Conservation (phyloP, 1,284 basidiomycete species). For the Cerioporus squamosus region DNA sequence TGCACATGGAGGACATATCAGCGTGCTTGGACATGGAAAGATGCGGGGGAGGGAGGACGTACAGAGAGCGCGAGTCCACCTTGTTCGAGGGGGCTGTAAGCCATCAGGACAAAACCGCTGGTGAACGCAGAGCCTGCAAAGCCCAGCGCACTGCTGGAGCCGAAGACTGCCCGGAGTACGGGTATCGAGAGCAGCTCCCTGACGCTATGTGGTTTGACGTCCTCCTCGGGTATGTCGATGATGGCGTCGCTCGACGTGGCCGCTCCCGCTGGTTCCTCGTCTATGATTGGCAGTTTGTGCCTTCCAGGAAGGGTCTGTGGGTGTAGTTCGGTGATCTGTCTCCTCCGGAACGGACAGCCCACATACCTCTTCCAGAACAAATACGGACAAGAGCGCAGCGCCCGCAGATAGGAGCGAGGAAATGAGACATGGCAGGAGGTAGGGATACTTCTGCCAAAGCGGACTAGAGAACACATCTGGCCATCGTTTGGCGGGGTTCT, state of each 20-base stretch:
- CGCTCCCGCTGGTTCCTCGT: slow-evolving; percentile 14
- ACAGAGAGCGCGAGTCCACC: slow-evolving; percentile 65
- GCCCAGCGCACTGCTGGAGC: slow-evolving; percentile 58
- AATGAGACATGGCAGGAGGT: slow-evolving; percentile 60
- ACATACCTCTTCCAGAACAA: slow-evolving; percentile 62
- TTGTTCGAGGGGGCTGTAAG: slow-evolving; percentile 58
- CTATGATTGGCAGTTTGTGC: slow-evolving; percentile 15
- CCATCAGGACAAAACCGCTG: slow-evolving; percentile 67
- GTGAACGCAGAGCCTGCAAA: slow-evolving; percentile 63
- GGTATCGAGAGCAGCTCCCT: slow-evolving; percentile 51
- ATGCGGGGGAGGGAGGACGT: slow-evolving; percentile 28
- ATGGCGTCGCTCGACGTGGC: slow-evolving; percentile 14
- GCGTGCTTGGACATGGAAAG: background rate
- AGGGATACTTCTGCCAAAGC: slow-evolving; percentile 56
- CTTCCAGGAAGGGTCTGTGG: slow-evolving; percentile 45
- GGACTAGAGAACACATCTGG: slow-evolving; percentile 47
- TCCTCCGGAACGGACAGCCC: background rate
- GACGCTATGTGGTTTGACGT: slow-evolving; percentile 20
- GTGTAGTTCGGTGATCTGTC: background rate
- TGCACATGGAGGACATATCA: slow-evolving; percentile 24
- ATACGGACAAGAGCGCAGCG: slow-evolving; percentile 44
- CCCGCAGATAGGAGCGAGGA: slow-evolving; percentile 37
- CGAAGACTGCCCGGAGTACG: slow-evolving; percentile 53
- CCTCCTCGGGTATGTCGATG: slow-evolving; percentile 9
- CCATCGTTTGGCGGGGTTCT: slow-evolving; percentile 54